Conservation (phyloP, 164 flowering plant species). For the Sedum album region DNA sequence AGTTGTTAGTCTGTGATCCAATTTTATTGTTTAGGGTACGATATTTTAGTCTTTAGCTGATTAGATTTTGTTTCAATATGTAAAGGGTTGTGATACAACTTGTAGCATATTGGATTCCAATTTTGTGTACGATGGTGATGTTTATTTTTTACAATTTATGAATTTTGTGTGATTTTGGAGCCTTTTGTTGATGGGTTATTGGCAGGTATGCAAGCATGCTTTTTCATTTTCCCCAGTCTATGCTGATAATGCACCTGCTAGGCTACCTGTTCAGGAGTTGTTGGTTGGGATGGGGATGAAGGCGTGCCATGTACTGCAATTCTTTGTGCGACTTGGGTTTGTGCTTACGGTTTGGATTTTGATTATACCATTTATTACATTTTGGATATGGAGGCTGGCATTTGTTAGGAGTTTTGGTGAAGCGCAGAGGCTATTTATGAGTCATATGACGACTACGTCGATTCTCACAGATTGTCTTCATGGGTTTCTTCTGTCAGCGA, state of each 20-base stretch:
- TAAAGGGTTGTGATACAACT: no score
- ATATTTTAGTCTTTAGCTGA: no score
- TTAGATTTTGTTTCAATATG: no score
- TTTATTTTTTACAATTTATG: neutral
- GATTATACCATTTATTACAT: slow-evolving; percentile 90
- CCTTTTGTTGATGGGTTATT: neutral
- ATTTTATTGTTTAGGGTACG: no score
- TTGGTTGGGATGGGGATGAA: slow-evolving; percentile 88
- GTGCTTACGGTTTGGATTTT: slow-evolving; percentile 97
- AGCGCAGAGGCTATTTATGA: slow-evolving; percentile 74
- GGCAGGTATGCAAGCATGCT: slow-evolving; percentile 94
- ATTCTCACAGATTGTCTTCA: slow-evolving; percentile 93
- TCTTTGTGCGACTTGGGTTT: slow-evolving; percentile 88
- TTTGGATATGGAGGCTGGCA: slow-evolving; percentile 97
- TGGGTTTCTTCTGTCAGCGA: slow-evolving; percentile 95
- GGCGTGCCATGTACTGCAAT: slow-evolving; percentile 85
- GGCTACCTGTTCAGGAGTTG: slow-evolving; percentile 96
- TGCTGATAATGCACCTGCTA: slow-evolving; percentile 93
- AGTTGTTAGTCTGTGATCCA: neutral
- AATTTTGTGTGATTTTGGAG: neutral
- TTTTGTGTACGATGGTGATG: no score
- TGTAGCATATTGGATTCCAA: no score
- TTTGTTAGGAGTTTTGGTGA: slow-evolving; percentile 89
- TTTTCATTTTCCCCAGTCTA: slow-evolving; percentile 98
- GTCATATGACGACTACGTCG: slow-evolving; percentile 72